These are phyloP conservation scores for Diaporthe citrichinensis DNA, from an alignment of 2,329 filamentous ascomycete genomes.

Conservation along the genomic window DNA sequence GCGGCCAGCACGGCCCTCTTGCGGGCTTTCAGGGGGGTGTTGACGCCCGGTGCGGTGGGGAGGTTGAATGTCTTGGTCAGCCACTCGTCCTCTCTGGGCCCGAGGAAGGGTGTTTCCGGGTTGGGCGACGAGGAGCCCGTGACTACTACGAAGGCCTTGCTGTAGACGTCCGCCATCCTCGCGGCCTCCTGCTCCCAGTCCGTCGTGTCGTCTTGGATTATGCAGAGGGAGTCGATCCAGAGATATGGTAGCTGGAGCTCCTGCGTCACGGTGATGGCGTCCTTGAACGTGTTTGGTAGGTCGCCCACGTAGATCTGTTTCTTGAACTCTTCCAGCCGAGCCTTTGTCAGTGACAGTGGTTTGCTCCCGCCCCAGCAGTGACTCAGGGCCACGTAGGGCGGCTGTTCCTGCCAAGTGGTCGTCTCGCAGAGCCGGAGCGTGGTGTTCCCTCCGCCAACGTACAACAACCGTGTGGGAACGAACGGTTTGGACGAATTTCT, in stretches of 20 bases:
- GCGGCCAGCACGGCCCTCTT: constrained; percentile 2
- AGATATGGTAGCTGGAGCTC: constrained; percentile 15
- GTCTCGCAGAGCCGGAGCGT: constrained; percentile 15
- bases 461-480: constrained; percentile 6
- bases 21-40: background rate
- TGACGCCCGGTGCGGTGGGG: background rate
- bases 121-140: constrained; percentile 10
- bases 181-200: constrained; percentile 27
- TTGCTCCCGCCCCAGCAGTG: constrained; percentile 26
- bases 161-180: constrained; percentile 19
- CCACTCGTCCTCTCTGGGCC: constrained; percentile 11
- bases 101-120: constrained; percentile 17
- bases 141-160: constrained; percentile 6
- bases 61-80: constrained; percentile 2
- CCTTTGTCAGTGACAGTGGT: constrained; percentile 1
- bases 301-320: background rate
- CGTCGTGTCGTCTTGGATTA: constrained; percentile 17
- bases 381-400: constrained; percentile 9
- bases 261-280: constrained; percentile 9
- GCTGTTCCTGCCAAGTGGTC: constrained; percentile 2
- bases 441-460: background rate
- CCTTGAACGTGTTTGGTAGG: constrained; percentile 20
- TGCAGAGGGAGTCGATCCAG: constrained; percentile 22
- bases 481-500: background rate
- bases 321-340: constrained; percentile 10